Evolutionary conservation across 345 rosid genomes (phyloP).

Genomic region (Eucalyptus brandiana): DNA sequence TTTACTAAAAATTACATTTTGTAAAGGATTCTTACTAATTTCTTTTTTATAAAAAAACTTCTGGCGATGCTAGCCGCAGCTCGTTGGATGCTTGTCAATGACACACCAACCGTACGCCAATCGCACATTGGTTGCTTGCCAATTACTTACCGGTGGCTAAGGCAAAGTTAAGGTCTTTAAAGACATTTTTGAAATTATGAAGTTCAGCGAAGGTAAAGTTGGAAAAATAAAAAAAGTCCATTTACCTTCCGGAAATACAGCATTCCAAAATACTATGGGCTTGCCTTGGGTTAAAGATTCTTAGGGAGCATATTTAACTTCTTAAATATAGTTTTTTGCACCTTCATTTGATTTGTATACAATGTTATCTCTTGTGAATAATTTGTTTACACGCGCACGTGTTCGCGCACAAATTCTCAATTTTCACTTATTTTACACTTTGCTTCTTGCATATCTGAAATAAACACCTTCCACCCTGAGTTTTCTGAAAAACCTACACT

Average conservation of each 20-base stretch:
- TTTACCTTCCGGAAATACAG: background rate
- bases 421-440: too few relatives aligned
- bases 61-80: fast-evolving
- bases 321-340: background rate
- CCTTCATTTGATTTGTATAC: background rate
- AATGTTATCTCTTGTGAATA: background rate
- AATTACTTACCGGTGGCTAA: fast-evolving
- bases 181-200: too few relatives aligned
- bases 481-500: background rate
- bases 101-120: too few relatives aligned
- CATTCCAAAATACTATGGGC: background rate
- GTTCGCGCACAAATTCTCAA: background rate
- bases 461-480: background rate
- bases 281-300: background rate
- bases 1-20: background rate
- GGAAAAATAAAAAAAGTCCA: background rate
- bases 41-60: too few relatives aligned
- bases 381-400: background rate
- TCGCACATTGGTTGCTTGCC: background rate
- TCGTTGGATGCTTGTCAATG: background rate
- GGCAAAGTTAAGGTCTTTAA: background rate
- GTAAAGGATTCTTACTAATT: too few relatives aligned
- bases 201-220: background rate
- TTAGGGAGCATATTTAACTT: background rate
- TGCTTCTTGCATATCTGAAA: background rate